Conservation (phyloP, 371 early-diverging fungal species). For the Mortierella sp. region DNA sequence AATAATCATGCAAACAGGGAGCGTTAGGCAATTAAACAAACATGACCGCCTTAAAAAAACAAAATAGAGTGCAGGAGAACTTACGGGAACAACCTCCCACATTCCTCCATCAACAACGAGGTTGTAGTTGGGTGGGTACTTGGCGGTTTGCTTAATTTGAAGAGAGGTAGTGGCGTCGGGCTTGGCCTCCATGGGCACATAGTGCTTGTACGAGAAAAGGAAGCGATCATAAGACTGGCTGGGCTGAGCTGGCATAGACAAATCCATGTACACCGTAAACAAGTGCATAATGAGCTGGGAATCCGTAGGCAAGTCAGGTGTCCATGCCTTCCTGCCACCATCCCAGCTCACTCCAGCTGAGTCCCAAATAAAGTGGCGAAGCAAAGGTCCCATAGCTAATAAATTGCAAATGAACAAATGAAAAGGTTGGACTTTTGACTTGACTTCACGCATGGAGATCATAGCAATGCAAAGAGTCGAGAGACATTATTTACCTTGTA, state of each 20-base stretch:
- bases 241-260: slow-evolving; percentile 50
- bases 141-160: slow-evolving; percentile 55
- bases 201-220: slow-evolving; percentile 56
- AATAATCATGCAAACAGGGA: background rate
- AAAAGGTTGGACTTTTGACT: background rate
- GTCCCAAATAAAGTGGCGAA: slow-evolving; percentile 54
- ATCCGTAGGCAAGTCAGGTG: slow-evolving; percentile 48
- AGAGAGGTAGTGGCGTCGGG: slow-evolving; percentile 38
- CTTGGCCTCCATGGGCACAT: slow-evolving; percentile 51
- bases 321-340: slow-evolving; percentile 44
- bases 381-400: slow-evolving; percentile 51
- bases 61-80: background rate
- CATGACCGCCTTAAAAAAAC: background rate
- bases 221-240: slow-evolving; percentile 40
- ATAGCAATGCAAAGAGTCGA: no score
- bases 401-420: background rate
- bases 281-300: slow-evolving; percentile 56
- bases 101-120: slow-evolving; percentile 48
- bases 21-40: background rate
- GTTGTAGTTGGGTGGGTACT: slow-evolving; percentile 46
- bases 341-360: slow-evolving; percentile 50
- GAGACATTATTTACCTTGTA: slow-evolving; percentile 27
- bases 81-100: slow-evolving; percentile 59
- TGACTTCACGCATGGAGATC: background rate
- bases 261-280: slow-evolving; percentile 47